Conservation (phyloP, 768 basidiomycete genomes). For the Kwoniella dejecticola region DNA sequence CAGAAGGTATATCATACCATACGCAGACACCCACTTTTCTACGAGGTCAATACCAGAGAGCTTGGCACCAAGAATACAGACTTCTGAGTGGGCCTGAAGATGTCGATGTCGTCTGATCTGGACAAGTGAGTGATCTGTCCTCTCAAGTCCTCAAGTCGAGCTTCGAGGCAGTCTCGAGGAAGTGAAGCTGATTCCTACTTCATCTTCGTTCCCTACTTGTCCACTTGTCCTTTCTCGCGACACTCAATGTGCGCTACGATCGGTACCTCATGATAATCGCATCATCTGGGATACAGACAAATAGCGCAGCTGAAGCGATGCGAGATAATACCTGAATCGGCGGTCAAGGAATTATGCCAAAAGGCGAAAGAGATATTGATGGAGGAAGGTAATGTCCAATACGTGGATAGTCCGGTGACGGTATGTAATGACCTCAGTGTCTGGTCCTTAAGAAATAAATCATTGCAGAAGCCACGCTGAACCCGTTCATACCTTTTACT, state of each 20-base stretch:
- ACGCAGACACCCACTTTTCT: no score
- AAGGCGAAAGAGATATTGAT: constrained; percentile 96
- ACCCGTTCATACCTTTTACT: not conserved
- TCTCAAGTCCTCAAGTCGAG: not conserved
- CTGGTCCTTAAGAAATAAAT: no score
- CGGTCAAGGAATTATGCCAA: constrained; percentile 91
- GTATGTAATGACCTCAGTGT: no score
- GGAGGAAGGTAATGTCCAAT: constrained; percentile 96
- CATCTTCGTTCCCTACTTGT: no score
- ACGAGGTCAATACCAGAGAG: no score
- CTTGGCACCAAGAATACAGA: no score
- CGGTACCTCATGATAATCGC: no score
- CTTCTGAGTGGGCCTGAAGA: no score
- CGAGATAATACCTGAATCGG: constrained; percentile 91
- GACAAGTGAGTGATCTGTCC: constrained; percentile 40
- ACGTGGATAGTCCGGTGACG: constrained; percentile 92
- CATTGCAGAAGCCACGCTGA: not conserved
- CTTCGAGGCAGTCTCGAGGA: no score
- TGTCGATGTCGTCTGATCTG: constrained; percentile 45
- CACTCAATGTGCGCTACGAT: no score
- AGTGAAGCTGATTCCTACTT: not conserved
- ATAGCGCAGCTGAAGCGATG: constrained; percentile 91
- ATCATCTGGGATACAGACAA: constrained; percentile 63
- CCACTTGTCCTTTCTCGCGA: no score
- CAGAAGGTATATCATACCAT: no score